phyloP scores from a whole-genome alignment of 805 yeast species.

The Pichia membranifaciens region DNA sequence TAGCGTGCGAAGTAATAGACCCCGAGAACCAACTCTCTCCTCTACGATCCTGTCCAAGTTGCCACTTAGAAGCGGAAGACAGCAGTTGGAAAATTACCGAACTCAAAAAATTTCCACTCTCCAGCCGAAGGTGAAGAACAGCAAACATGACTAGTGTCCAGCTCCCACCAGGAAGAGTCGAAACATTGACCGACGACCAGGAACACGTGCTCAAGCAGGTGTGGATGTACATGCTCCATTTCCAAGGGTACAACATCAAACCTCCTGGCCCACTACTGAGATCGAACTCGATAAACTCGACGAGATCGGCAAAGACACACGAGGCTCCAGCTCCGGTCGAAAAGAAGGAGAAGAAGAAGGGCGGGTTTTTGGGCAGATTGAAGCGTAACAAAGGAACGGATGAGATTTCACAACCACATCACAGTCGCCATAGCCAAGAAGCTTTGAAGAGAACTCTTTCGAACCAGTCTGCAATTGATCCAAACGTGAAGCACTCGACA shows the following conservation, averaged over 20 bases:
- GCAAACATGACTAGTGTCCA: slow-evolving; percentile 1
- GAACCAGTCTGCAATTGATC: slow-evolving; percentile 22
- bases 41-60: too few relatives aligned
- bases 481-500: slow-evolving; percentile 26
- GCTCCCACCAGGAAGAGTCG: slow-evolving; percentile 37
- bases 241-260: slow-evolving; percentile 44
- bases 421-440: background rate
- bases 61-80: too few relatives aligned
- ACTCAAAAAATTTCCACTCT: too few relatives aligned
- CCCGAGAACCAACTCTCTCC: too few relatives aligned
- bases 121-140: too few relatives aligned
- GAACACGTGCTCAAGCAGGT: slow-evolving; percentile 61
- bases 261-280: slow-evolving; percentile 17
- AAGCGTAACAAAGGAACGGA: slow-evolving; percentile 21
- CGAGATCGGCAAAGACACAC: slow-evolving; percentile 8
- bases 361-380: slow-evolving; percentile 26
- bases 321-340: slow-evolving; percentile 5
- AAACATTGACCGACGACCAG: slow-evolving; percentile 47
- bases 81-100: too few relatives aligned
- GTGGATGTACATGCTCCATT: slow-evolving; percentile 61
- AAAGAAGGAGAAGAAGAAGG: slow-evolving; percentile 28
- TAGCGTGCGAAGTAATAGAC: too few relatives aligned
- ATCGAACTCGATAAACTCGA: background rate
- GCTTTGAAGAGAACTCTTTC: slow-evolving; percentile 18
- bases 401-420: slow-evolving; percentile 1